Evolutionary conservation across 1,284 basidiomycete genomes (phyloP), one percentile per base, ranked within the genome.

Genomic region (Rhodotorula glutinis): DNA sequence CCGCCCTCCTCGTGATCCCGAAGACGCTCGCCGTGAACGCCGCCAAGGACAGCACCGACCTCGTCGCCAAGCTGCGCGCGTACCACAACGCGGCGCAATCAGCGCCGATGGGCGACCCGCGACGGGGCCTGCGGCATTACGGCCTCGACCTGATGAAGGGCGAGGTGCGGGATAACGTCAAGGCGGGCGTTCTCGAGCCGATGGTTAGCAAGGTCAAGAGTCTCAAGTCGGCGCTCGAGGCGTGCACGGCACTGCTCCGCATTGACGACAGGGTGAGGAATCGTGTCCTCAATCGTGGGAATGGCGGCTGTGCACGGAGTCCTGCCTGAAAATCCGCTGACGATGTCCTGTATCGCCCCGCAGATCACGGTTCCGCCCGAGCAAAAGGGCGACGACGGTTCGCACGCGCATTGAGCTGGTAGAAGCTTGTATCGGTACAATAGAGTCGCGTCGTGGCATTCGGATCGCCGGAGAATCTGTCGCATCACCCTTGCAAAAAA

Each of bases 21-120:
- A 98, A 98, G 82, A 93, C 90, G 29, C 87, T 99, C 29, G 90
- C 96, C 2, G 91, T 98, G 70, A 99, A 99, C 78, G 96, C 96
- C 43, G 96, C 94, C 51, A 98, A 98, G 79, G 96, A 99, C 80
- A 93, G 93, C 57, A 98, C 95, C 3, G 93, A 98, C 65, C 86
- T 99, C 33, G 93, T 98, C 52, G 94, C 96, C 61, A 98, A 98
- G 81, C 83, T 99, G 63, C 87, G 96, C 55, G 90, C 95, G 14
- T 98, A 95, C 82, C 94, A 99, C 82, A 94, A 96, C 75, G 90
- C 92, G 41, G 95, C 95, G 4, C 96, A 98, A 81, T 78, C 78
- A 52, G 92, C 91, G 7, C 87, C 91, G 1, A 83, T 83, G 1
- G 89, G 88, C 46, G 96, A 98, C 79, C 91, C 93, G n/a, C 96